Evolutionary conservation across 805 yeast species (phyloP).

Genomic region (Schizosaccharomyces lindneri): DNA sequence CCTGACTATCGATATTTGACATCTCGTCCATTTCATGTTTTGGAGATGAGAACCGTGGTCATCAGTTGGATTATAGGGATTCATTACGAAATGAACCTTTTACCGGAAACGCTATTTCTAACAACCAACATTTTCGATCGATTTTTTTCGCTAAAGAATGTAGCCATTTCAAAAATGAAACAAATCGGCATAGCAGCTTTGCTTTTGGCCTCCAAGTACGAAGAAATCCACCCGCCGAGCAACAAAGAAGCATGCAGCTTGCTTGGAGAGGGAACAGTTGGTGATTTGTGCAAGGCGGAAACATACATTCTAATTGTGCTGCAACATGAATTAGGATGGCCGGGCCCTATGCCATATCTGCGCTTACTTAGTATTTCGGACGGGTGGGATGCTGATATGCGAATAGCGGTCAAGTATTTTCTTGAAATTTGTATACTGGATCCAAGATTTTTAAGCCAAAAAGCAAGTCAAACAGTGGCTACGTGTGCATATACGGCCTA

Average conservation of each 20-base stretch:
- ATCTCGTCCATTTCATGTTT: not conserved
- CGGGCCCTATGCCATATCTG: constrained; percentile 92
- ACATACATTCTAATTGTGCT: constrained; percentile 75
- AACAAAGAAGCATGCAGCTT: constrained; percentile 73
- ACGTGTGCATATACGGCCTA: constrained; percentile 23
- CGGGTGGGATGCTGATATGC: constrained; percentile 76
- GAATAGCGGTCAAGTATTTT: constrained; percentile 81
- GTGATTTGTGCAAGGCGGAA: constrained; percentile 69
- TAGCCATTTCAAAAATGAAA: constrained; percentile 63
- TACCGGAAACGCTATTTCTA: constrained; percentile 75
- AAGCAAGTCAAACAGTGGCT: constrained; percentile 90
- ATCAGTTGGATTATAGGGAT: constrained; percentile 91
- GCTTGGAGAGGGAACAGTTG: constrained; percentile 72
- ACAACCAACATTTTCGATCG: constrained; percentile 80
- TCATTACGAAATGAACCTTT: constrained; percentile 58
- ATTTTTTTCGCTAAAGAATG: constrained; percentile 53
- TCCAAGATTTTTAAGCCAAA: constrained; percentile 60
- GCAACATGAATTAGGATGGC: constrained; percentile 91
- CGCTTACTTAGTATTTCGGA: constrained; percentile 81
- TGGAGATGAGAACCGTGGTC: constrained; percentile 44
- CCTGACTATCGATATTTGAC: not conserved
- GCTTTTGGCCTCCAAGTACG: constrained; percentile 84
- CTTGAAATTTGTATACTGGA: constrained; percentile 85
- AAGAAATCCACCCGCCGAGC: constrained; percentile 86
- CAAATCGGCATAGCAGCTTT: constrained; percentile 87